A percentile compares a stretch with the other conserved stretches of the same genome.
These are phyloP conservation scores for Rhodotorula sp. DNA, from an alignment of 1,284 basidiomycete genomes.

Conservation along the genomic window DNA sequence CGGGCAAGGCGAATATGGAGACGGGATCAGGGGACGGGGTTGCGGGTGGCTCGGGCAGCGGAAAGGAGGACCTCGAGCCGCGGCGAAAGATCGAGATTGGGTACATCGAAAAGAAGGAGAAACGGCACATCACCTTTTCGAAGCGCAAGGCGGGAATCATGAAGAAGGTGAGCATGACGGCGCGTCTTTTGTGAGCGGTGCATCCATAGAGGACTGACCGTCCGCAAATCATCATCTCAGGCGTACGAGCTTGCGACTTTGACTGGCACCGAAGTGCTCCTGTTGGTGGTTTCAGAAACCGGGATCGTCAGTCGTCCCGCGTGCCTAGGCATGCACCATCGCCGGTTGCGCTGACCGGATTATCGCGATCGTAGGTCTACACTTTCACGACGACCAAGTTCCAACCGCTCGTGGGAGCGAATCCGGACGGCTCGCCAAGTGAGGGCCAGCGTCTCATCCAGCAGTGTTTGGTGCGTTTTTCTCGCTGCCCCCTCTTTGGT, in stretches of 20 bases:
- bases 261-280: slow-evolving; percentile 93
- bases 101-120: slow-evolving; percentile 65
- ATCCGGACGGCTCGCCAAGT: slow-evolving; percentile 47
- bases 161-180: slow-evolving; percentile 76
- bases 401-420: slow-evolving; percentile 91
- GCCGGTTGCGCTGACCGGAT: no score
- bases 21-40: slow-evolving; percentile 1
- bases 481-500: no score
- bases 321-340: no score
- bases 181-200: no score
- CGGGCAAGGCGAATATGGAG: slow-evolving; percentile 1
- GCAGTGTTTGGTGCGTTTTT: slow-evolving; percentile 53
- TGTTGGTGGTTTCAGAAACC: slow-evolving; percentile 96
- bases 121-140: slow-evolving; percentile 97
- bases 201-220: no score
- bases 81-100: slow-evolving; percentile 99
- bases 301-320: slow-evolving; percentile 68
- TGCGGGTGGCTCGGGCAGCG: slow-evolving; percentile 5
- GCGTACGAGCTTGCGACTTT: slow-evolving; percentile 97
- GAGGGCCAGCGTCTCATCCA: slow-evolving; percentile 98
- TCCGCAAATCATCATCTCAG: slow-evolving; percentile 52
- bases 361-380: slow-evolving; percentile 55
- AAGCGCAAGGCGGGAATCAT: slow-evolving; percentile 99
- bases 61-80: slow-evolving; percentile 52
- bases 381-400: slow-evolving; percentile 77